Evolutionary conservation across 2,329 filamentous ascomycete genomes (phyloP).

Genomic region (Gremmenia infestans): DNA sequence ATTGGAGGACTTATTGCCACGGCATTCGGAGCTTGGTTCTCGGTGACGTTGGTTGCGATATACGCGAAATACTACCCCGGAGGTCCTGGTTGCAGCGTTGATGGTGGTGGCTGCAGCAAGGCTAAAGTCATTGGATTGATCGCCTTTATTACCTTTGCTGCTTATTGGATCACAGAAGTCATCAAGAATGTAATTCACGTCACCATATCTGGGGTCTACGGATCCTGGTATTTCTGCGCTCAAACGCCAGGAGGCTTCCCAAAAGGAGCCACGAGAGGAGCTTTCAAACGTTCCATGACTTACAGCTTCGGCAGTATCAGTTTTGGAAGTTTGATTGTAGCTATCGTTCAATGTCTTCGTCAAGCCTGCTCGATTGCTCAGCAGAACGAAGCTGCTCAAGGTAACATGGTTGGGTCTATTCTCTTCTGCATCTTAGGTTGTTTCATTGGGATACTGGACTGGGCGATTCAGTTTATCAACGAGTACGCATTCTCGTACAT

Average conservation of each 20-base stretch:
- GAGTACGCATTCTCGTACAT: conserved; percentile 91
- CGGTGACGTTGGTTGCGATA: conserved; percentile 77
- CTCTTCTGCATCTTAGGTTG: conserved; percentile 74
- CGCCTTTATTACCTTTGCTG: conserved; percentile 83
- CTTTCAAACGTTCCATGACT: conserved; percentile 74
- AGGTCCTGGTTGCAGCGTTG: conserved; percentile 39
- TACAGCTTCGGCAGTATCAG: conserved; percentile 92
- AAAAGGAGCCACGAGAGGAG: conserved; percentile 74
- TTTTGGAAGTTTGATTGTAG: conserved; percentile 78
- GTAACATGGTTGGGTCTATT: conserved; percentile 62
- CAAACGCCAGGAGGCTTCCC: conserved; percentile 61
- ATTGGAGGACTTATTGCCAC: conserved; percentile 73
- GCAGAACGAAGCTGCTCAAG: conserved; percentile 56
- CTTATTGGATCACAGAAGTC: conserved; percentile 92
- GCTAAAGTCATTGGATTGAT: conserved; percentile 79
- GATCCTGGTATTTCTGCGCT: conserved; percentile 83
- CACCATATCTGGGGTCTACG: conserved; percentile 82
- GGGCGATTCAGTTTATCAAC: conserved; percentile 85
- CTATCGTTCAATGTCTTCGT: conserved; percentile 78
- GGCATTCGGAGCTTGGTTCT: conserved; percentile 78
- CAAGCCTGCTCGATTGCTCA: conserved; percentile 78
- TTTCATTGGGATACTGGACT: conserved; percentile 72
- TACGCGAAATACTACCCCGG: conserved; percentile 78
- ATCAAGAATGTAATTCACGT: conserved; percentile 91
- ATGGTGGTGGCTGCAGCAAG: conserved; percentile 54